Conservation (phyloP, 139 green algal genomes). For the Ostreobium quekettii region DNA sequence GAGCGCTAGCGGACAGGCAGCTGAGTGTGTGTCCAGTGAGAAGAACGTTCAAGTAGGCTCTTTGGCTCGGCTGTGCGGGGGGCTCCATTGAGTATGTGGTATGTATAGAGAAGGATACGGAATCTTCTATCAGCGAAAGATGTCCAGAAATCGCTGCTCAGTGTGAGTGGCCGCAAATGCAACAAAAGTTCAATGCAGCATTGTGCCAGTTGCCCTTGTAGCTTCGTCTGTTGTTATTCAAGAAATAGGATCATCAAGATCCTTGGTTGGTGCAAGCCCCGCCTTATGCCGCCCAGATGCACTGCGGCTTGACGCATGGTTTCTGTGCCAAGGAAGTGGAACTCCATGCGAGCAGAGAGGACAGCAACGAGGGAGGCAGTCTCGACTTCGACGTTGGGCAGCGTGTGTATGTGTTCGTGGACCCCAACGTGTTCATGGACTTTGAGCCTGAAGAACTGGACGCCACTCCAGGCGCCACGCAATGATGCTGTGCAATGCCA, state of each 20-base stretch:
- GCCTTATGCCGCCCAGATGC: background rate
- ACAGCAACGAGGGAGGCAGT: slow-evolving; percentile 1
- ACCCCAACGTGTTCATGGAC: slow-evolving; percentile 35
- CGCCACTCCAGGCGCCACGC: no score
- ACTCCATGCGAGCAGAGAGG: background rate
- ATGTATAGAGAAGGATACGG: no score
- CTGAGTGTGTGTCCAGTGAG: no score
- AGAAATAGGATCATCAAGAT: background rate
- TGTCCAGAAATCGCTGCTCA: no score
- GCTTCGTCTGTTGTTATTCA: background rate
- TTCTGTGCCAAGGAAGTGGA: background rate
- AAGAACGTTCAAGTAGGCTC: no score
- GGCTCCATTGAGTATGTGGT: no score
- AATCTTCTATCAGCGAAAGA: no score
- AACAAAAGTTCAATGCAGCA: no score
- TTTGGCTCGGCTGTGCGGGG: no score
- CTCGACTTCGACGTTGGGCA: slow-evolving; percentile 39
- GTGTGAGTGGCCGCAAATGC: no score
- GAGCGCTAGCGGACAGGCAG: no score
- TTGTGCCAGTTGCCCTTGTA: background rate
- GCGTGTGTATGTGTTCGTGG: slow-evolving; percentile 45
- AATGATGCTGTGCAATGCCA: no score
- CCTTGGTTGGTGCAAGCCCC: background rate
- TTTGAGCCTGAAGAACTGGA: slow-evolving; percentile 44
- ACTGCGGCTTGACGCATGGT: background rate